A percentile compares a stretch with the other conserved stretches of the same genome.
These are phyloP conservation scores for Metarhizium rileyi DNA, from an alignment of 2,329 filamentous ascomycete species.

Conservation along the genomic window DNA sequence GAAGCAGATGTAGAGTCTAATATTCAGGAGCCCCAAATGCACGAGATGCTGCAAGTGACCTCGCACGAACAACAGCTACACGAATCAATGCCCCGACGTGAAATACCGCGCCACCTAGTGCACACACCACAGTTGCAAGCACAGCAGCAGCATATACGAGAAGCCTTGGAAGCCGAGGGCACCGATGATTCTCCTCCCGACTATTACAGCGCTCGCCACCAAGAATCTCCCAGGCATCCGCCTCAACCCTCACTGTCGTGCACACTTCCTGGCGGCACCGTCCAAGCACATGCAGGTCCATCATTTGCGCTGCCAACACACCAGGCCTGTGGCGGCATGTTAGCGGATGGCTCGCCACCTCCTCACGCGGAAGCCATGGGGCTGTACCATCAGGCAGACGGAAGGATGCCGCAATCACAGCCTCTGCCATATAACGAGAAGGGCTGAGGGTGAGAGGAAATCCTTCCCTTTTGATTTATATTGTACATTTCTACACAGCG, in stretches of 20 bases:
- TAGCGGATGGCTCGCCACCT: neutral
- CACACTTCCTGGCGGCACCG: neutral
- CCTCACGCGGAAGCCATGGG: slow-evolving; percentile 19
- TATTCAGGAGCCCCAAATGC: neutral
- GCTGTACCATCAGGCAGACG: slow-evolving; percentile 22
- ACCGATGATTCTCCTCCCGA: neutral
- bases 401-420: slow-evolving; percentile 11
- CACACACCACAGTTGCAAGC: slow-evolving; percentile 1
- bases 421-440: slow-evolving; percentile 17
- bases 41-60: neutral
- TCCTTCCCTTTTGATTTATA: neutral
- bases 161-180: neutral
- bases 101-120: neutral
- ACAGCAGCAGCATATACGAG: slow-evolving; percentile 1
- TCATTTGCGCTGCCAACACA: neutral
- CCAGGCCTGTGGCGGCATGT: neutral
- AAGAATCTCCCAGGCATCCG: neutral
- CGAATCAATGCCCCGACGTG: neutral
- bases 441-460: slow-evolving; percentile 1
- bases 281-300: neutral
- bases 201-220: neutral
- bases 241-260: neutral
- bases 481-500: neutral
- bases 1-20: slow-evolving; percentile 8
- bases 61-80: neutral